phyloP scores from a whole-genome alignment of 2,329 filamentous ascomycete genomes.

The Pseudogymnoascus sp. region DNA sequence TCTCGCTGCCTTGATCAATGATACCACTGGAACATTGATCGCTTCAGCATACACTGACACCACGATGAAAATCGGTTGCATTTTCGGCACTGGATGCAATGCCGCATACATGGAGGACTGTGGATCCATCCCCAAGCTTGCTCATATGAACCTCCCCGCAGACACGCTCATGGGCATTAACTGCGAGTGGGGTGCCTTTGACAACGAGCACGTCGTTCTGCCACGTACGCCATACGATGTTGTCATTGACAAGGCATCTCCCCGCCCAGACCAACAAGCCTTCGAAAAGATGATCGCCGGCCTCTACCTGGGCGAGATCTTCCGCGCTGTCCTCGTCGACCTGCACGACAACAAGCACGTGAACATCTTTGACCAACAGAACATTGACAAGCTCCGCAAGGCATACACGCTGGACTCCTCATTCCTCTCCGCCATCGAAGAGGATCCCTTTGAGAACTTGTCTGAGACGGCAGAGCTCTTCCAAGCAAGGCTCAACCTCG shows the following conservation, averaged over 20 bases:
- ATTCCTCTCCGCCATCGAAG: conserved; percentile 87
- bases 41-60: conserved; percentile 95
- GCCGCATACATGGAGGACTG: conserved; percentile 96
- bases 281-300: conserved; percentile 99
- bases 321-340: conserved; percentile 80
- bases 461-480: conserved; percentile 82
- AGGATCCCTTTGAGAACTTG: conserved; percentile 95
- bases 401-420: conserved; percentile 87
- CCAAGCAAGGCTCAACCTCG: conserved; percentile 65
- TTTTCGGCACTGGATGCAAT: conserved; percentile 97
- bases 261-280: conserved; percentile 85
- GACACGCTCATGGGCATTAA: conserved; percentile 90
- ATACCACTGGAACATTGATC: conserved; percentile 94
- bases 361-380: conserved; percentile 76
- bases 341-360: conserved; percentile 70
- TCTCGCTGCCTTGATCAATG: conserved; percentile 88
- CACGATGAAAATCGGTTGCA: conserved; percentile 90
- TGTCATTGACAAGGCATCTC: conserved; percentile 83
- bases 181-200: conserved; percentile 95
- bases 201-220: conserved; percentile 85
- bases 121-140: conserved; percentile 87
- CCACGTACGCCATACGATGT: conserved; percentile 80
- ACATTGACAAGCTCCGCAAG: conserved; percentile 72
- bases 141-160: conserved; percentile 78
- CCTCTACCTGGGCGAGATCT: conserved; percentile 89